Percentiles rank a stretch among this genome's conserved stretches.
phyloP scores from a whole-genome alignment of 2,329 filamentous ascomycete genomes.

The Sarocladiaceae sp. region DNA sequence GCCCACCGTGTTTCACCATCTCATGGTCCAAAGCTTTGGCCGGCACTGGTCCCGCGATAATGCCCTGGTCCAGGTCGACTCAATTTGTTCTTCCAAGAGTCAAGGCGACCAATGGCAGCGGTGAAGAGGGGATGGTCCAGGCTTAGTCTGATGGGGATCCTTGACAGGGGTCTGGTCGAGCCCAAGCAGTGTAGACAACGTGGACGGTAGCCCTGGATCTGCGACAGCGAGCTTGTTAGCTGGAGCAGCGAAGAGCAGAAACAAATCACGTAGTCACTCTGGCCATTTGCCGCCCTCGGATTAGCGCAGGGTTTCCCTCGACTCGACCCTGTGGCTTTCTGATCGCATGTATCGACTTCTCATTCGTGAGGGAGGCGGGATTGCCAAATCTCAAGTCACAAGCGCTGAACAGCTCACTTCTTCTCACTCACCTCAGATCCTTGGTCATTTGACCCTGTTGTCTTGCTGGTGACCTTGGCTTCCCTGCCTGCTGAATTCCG shows the following conservation, averaged over 20 bases:
- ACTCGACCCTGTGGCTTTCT: too few species aligned
- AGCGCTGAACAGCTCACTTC: neutral
- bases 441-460: neutral
- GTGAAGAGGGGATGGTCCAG: too few species aligned
- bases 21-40: neutral
- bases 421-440: neutral
- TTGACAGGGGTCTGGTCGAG: too few species aligned
- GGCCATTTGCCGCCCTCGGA: too few species aligned
- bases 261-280: too few species aligned
- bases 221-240: neutral
- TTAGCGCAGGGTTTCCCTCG: too few species aligned
- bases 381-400: neutral
- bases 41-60: neutral
- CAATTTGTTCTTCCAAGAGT: neutral
- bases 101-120: slow-evolving; percentile 2
- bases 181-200: neutral
- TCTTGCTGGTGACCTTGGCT: too few species aligned
- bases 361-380: slow-evolving; percentile 2
- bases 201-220: slow-evolving; percentile 5
- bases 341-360: neutral
- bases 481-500: too few species aligned
- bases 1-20: slow-evolving; percentile 2
- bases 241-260: too few species aligned
- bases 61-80: neutral
- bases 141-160: too few species aligned